A percentile compares a stretch with the other conserved stretches of the same genome.
phyloP scores from a whole-genome alignment of 768 basidiomycete species.

The Lentinula sp. region DNA sequence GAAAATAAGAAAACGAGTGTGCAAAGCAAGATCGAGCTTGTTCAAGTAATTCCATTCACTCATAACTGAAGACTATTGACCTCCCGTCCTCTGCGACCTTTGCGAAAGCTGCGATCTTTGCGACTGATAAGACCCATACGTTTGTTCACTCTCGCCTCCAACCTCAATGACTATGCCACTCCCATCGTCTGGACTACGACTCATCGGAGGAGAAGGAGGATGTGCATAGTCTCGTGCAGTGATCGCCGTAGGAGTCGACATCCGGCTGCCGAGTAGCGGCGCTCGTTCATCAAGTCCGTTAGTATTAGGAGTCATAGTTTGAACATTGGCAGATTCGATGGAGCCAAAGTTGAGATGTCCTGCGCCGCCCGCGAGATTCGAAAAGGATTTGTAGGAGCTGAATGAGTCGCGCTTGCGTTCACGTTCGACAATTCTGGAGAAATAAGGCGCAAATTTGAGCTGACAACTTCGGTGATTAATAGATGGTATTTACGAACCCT shows the following conservation, averaged over 20 bases:
- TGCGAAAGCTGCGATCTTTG: neutral
- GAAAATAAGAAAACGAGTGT: neutral
- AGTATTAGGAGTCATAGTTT: neutral
- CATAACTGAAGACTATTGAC: neutral
- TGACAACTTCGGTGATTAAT: neutral
- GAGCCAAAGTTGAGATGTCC: neutral
- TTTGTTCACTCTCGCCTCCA: neutral
- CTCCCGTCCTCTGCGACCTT: neutral
- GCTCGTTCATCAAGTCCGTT: neutral
- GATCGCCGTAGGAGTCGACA: neutral
- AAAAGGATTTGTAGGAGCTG: constrained; percentile 23
- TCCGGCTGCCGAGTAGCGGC: neutral
- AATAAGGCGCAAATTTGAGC: neutral
- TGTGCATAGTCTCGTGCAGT: neutral
- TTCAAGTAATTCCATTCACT: too few relatives aligned
- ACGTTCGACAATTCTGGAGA: constrained; percentile 49
- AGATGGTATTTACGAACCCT: constrained; percentile 39
- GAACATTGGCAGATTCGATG: neutral
- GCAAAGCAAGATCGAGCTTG: neutral
- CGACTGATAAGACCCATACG: neutral
- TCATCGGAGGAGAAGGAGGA: neutral
- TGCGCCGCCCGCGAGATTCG: neutral
- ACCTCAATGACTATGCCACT: neutral
- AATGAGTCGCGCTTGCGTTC: constrained; percentile 29
- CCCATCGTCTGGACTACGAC: neutral